Conservation (phyloP, 805 yeast species). For the Helenozyma rhizophorensis region DNA sequence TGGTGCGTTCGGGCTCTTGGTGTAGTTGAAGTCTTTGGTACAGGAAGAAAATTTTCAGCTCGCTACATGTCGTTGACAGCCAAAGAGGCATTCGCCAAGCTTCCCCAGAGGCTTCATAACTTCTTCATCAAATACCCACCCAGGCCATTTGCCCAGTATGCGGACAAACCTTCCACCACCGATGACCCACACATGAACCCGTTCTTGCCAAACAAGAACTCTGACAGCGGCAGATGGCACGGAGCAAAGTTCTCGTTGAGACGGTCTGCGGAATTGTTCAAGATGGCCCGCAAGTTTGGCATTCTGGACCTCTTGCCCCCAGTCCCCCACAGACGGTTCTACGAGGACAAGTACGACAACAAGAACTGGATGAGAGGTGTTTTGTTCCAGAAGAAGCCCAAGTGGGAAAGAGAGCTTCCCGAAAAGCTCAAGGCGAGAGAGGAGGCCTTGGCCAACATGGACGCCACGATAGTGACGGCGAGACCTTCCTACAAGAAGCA, state of each 20-base stretch:
- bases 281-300: constrained; percentile 79
- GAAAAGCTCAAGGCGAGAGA: constrained; percentile 57
- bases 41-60: constrained; percentile 12
- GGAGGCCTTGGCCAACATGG: constrained; percentile 63
- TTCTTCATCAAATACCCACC: constrained; percentile 87
- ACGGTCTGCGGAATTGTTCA: constrained; percentile 78
- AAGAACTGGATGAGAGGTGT: constrained; percentile 77
- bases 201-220: constrained; percentile 79
- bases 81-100: constrained; percentile 48
- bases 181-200: constrained; percentile 77
- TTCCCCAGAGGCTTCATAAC: constrained; percentile 65
- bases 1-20: too few relatives aligned
- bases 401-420: constrained; percentile 66
- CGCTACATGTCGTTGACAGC: constrained; percentile 25
- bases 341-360: constrained; percentile 66
- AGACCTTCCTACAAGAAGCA: constrained; percentile 46
- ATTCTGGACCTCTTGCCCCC: constrained; percentile 72
- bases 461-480: constrained; percentile 59
- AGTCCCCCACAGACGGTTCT: constrained; percentile 64
- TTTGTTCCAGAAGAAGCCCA: constrained; percentile 70
- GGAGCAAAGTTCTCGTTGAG: constrained; percentile 75
- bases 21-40: constrained; percentile 1
- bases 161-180: constrained; percentile 59
- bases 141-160: constrained; percentile 64
- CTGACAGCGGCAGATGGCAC: constrained; percentile 73